A percentile compares a stretch with the other conserved stretches of the same genome.
Evolutionary conservation across 192 early-diverging fungal species (phyloP).

Genomic region (Coemansia sp.): DNA sequence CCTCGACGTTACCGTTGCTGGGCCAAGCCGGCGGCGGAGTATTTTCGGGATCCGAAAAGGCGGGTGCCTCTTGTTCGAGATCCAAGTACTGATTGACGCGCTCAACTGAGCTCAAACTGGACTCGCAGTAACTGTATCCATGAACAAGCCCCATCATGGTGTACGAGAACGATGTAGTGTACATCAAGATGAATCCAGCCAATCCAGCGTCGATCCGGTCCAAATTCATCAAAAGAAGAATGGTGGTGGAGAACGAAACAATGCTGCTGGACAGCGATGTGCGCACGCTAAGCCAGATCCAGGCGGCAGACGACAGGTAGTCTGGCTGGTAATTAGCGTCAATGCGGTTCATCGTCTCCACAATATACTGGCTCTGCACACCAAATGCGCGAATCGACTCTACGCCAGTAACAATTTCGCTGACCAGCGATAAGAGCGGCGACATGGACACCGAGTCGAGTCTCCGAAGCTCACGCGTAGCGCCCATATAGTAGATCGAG

Average conservation of each 20-base stretch:
- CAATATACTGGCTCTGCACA: slow-evolving; percentile 50
- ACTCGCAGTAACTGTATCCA: slow-evolving; percentile 75
- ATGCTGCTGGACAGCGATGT: slow-evolving; percentile 71
- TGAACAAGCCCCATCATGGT: slow-evolving; percentile 79
- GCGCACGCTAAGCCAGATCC: slow-evolving; percentile 81
- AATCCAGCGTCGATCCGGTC: slow-evolving; percentile 68
- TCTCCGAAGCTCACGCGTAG: slow-evolving; percentile 83
- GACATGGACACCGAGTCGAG: slow-evolving; percentile 69
- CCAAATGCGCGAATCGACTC: slow-evolving; percentile 79
- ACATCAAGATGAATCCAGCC: slow-evolving; percentile 81
- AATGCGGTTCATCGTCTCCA: slow-evolving; percentile 49
- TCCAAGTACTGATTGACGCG: slow-evolving; percentile 78
- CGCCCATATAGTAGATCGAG: slow-evolving; percentile 64
- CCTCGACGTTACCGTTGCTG: slow-evolving; percentile 65
- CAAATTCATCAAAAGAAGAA: slow-evolving; percentile 60
- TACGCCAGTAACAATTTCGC: slow-evolving; percentile 68
- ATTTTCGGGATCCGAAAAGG: slow-evolving; percentile 60
- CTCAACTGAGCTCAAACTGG: slow-evolving; percentile 84
- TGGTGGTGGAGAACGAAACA: slow-evolving; percentile 65
- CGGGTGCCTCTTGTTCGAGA: slow-evolving; percentile 75
- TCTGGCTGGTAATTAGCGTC: slow-evolving; percentile 79
- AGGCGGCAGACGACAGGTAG: slow-evolving; percentile 75
- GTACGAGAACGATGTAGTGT: slow-evolving; percentile 80
- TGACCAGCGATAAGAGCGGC: slow-evolving; percentile 74
- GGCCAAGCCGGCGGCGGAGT: slow-evolving; percentile 67